Conservation (phyloP, 768 basidiomycete species). For the Suillus variegatus region DNA sequence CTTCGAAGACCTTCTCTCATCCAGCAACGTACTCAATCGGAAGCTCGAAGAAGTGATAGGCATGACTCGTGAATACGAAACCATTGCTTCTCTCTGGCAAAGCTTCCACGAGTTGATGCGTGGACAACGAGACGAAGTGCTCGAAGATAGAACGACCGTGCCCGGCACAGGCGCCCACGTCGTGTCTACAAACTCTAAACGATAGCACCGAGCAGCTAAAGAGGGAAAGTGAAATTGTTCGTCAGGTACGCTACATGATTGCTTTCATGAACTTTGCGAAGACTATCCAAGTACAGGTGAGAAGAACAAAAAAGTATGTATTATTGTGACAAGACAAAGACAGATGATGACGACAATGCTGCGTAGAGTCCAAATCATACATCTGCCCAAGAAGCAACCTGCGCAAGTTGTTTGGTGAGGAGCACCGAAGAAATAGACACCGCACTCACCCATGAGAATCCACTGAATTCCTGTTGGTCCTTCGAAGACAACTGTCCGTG, state of each 20-base stretch:
- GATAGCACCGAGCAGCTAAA: constrained; percentile 13
- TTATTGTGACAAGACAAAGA: constrained; percentile 36
- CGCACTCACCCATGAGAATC: constrained; percentile 85
- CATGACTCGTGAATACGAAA: constrained; percentile 91
- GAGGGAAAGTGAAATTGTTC: constrained; percentile 4
- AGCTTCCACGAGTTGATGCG: constrained; percentile 80
- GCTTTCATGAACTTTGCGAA: constrained; percentile 25
- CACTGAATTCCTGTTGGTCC: constrained; percentile 95
- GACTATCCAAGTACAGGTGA: constrained; percentile 42
- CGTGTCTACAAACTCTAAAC: constrained; percentile 36
- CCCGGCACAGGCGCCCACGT: constrained; percentile 78
- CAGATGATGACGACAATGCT: constrained; percentile 29
- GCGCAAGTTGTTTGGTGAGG: background rate
- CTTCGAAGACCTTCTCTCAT: constrained; percentile 85
- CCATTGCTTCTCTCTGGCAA: constrained; percentile 83
- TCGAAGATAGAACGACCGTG: constrained; percentile 33
- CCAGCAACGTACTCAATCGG: constrained; percentile 84
- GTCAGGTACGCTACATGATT: constrained; percentile 20
- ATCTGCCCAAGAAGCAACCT: constrained; percentile 61
- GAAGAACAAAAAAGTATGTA: constrained; percentile 29
- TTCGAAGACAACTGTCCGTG: constrained; percentile 88
- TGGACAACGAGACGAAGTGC: constrained; percentile 40
- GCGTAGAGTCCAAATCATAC: constrained; percentile 37
- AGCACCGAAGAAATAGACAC: background rate
- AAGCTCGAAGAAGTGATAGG: constrained; percentile 91